Conservation (phyloP, 768 basidiomycete species). For the Termitomyces sp. region DNA sequence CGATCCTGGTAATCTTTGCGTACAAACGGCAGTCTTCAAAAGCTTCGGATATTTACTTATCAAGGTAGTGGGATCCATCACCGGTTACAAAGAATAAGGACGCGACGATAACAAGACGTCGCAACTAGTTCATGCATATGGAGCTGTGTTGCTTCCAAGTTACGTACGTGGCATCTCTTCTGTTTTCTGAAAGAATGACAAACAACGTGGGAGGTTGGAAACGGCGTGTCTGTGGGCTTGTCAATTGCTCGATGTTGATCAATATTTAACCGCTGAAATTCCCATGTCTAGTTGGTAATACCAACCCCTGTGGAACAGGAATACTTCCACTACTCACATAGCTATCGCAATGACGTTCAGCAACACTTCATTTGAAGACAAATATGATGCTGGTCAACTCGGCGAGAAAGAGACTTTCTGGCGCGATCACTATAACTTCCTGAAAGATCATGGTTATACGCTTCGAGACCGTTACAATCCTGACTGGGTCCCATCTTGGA, state of each 20-base stretch:
- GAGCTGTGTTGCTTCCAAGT: background rate
- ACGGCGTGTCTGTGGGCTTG: background rate
- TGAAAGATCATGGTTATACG: background rate
- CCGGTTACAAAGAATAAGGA: background rate
- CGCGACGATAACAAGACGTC: background rate
- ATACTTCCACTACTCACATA: background rate
- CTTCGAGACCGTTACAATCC: background rate
- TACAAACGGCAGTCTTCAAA: background rate
- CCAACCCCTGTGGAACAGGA: background rate
- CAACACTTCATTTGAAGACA: background rate
- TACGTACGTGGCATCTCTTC: background rate
- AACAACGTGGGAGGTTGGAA: background rate
- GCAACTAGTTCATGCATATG: background rate
- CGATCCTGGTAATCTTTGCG: too few relatives aligned
- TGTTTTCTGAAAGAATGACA: too few relatives aligned
- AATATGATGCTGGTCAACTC: background rate
- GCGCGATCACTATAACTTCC: background rate
- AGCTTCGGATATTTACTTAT: too few relatives aligned
- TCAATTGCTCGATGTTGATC: background rate
- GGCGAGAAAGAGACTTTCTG: background rate
- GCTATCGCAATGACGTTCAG: background rate
- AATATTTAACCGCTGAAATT: background rate
- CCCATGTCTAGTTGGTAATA: background rate
- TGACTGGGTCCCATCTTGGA: background rate
- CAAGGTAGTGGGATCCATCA: background rate